Evolutionary conservation across 352 stramenopile genomes (phyloP).

Genomic region (Pythium chondricola): DNA sequence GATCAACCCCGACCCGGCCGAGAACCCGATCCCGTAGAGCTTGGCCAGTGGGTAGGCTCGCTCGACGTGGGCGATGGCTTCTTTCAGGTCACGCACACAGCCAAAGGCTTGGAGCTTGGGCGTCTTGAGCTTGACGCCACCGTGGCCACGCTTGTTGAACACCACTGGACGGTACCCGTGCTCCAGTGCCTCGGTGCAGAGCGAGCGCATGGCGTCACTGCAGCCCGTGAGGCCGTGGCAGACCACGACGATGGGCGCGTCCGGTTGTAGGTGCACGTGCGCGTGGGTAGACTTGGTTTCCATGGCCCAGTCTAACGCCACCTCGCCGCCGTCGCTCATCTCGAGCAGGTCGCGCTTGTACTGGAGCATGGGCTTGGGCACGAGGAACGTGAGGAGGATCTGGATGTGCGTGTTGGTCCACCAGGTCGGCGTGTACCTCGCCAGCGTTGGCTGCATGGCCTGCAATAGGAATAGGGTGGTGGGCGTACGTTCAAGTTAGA

Average conservation of each 20-base stretch:
- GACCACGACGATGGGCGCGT: slow-evolving; percentile 51
- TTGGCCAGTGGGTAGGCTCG: slow-evolving; percentile 29
- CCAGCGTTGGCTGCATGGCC: slow-evolving; percentile 34
- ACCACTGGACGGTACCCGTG: slow-evolving; percentile 64
- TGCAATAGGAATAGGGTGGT: no score
- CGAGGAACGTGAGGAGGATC: slow-evolving; percentile 51
- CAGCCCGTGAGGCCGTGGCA: slow-evolving; percentile 61
- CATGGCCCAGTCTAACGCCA: slow-evolving; percentile 53
- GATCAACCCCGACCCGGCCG: slow-evolving; percentile 52
- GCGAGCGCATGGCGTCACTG: slow-evolving; percentile 44
- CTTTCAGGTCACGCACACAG: slow-evolving; percentile 40
- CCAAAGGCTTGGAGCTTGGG: slow-evolving; percentile 65
- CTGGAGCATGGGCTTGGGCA: slow-evolving; percentile 36
- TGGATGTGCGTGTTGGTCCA: slow-evolving; percentile 65
- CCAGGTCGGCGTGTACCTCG: slow-evolving; percentile 51
- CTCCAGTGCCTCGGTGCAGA: slow-evolving; percentile 49
- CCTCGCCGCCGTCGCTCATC: slow-evolving; percentile 45
- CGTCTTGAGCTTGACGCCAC: slow-evolving; percentile 43
- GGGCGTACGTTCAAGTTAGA: no score
- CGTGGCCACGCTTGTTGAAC: slow-evolving; percentile 76
- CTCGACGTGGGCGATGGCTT: slow-evolving; percentile 47
- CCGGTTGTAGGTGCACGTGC: slow-evolving; percentile 1
- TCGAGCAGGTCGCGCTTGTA: slow-evolving; percentile 53
- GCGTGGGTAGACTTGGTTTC: slow-evolving; percentile 14
- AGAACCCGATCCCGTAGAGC: slow-evolving; percentile 64